Conservation (phyloP, 352 stramenopile species). For the Phytophthora brassicae region DNA sequence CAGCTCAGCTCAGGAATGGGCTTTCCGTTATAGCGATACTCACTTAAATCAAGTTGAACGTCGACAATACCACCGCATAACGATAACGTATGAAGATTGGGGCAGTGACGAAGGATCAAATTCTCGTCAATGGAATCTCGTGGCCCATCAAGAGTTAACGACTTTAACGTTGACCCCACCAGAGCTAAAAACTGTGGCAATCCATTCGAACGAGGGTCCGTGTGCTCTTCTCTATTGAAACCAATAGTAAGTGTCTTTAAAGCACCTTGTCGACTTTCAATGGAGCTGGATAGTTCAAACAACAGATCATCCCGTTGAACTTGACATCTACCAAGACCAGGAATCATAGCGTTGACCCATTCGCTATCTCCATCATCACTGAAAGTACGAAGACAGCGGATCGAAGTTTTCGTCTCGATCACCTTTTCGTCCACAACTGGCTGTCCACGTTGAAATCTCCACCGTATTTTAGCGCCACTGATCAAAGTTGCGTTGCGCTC, state of each 20-base stretch:
- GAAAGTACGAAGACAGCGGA: constrained; percentile 5
- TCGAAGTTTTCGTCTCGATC: background rate
- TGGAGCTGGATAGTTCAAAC: background rate
- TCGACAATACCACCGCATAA: too few relatives aligned
- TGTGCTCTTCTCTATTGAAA: constrained; percentile 4
- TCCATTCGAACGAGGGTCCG: background rate
- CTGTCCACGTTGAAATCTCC: background rate
- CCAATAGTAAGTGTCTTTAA: constrained; percentile 1
- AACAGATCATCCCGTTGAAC: constrained; percentile 4
- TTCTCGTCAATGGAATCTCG: too few relatives aligned
- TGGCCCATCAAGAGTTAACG: too few relatives aligned
- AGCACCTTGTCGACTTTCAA: background rate
- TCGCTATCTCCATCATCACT: constrained; percentile 11
- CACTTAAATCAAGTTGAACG: too few relatives aligned
- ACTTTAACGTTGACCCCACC: too few relatives aligned
- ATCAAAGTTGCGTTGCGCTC: constrained; percentile 5
- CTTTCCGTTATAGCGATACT: too few relatives aligned
- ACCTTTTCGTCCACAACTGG: background rate
- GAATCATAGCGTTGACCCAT: constrained; percentile 5
- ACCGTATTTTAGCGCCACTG: constrained; percentile 2
- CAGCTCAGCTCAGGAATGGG: too few relatives aligned
- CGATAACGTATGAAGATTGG: too few relatives aligned
- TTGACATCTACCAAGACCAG: constrained; percentile 11
- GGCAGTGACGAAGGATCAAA: too few relatives aligned
- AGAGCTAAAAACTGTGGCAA: background rate